A percentile compares a stretch with the other conserved stretches of the same genome.
These are phyloP conservation scores for Magnolia sinica DNA, from an alignment of 164 flowering plant species.

Conservation along the genomic window DNA sequence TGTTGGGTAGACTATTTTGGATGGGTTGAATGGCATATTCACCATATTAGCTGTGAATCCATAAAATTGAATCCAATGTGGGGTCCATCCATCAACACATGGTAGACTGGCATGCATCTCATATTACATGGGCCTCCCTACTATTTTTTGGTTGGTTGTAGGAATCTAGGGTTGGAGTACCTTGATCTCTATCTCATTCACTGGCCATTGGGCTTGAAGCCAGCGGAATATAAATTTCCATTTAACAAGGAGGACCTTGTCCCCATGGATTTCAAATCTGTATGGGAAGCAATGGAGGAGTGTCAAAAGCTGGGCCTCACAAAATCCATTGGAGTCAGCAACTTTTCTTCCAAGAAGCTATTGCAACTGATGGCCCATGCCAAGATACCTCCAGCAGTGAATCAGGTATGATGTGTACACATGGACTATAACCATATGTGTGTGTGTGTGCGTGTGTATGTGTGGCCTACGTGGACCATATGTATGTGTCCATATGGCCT, in stretches of 20 bases:
- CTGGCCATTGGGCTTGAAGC: slow-evolving; percentile 12
- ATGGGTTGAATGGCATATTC: no score
- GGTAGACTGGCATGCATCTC: no score
- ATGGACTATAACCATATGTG: background rate
- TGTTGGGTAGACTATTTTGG: no score
- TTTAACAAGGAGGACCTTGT: background rate
- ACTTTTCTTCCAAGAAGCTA: slow-evolving; percentile 27
- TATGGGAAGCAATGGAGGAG: slow-evolving; percentile 26
- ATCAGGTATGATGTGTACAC: slow-evolving; percentile 10
- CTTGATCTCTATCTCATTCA: slow-evolving; percentile 14
- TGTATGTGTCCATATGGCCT: no score
- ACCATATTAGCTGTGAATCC: no score
- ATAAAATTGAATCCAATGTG: no score
- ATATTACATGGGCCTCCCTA: no score
- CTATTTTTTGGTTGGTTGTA: background rate
- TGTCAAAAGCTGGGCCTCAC: slow-evolving; percentile 19
- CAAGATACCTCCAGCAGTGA: slow-evolving; percentile 23
- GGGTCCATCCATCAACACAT: no score
- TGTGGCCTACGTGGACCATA: no score
- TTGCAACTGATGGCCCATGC: slow-evolving; percentile 8
- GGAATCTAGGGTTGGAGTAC: slow-evolving; percentile 14
- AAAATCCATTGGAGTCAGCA: slow-evolving; percentile 27
- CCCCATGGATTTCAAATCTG: slow-evolving; percentile 12
- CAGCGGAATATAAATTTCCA: background rate
- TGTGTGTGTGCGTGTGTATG: no score